These are phyloP conservation scores for Lecanicillium sp. DNA, from an alignment of 2,329 filamentous ascomycete genomes.

Conservation along the genomic window DNA sequence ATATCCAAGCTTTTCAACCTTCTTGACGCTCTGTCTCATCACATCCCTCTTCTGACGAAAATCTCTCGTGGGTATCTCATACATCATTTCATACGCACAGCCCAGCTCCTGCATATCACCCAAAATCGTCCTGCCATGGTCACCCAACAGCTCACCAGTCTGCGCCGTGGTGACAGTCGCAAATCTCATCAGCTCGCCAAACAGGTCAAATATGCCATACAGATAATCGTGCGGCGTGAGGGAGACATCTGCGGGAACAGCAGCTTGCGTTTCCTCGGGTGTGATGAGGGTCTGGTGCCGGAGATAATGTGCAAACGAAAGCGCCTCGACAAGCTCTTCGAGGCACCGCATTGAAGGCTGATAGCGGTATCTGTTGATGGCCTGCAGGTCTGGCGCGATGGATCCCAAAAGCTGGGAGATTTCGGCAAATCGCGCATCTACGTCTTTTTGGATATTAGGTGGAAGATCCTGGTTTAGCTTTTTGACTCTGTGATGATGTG, in stretches of 20 bases:
- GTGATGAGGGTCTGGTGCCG: slow-evolving; percentile 66
- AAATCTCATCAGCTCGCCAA: slow-evolving; percentile 95
- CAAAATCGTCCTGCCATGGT: slow-evolving; percentile 52
- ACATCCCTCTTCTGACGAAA: slow-evolving; percentile 75
- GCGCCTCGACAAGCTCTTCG: slow-evolving; percentile 90
- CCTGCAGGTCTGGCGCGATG: slow-evolving; percentile 65
- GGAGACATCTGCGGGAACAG: slow-evolving; percentile 44
- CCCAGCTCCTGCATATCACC: slow-evolving; percentile 73
- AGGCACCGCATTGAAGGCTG: slow-evolving; percentile 71
- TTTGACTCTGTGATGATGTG: slow-evolving; percentile 47
- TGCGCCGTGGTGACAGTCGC: slow-evolving; percentile 83
- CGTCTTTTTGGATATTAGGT: slow-evolving; percentile 59
- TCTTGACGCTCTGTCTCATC: slow-evolving; percentile 82
- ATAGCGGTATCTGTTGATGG: slow-evolving; percentile 78
- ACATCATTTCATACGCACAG: slow-evolving; percentile 66
- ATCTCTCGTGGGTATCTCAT: slow-evolving; percentile 45
- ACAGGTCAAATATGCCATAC: slow-evolving; percentile 85
- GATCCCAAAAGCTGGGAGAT: slow-evolving; percentile 61
- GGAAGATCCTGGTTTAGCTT: slow-evolving; percentile 56
- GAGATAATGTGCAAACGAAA: slow-evolving; percentile 85
- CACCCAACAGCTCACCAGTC: slow-evolving; percentile 44
- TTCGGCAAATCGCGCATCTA: slow-evolving; percentile 57
- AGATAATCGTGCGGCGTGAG: slow-evolving; percentile 80
- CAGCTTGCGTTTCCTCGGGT: slow-evolving; percentile 47
- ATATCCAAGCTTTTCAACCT: slow-evolving; percentile 88